Evolutionary conservation across 331 rosid genomes (phyloP).

Genomic region (Erythrophleum ivorense): DNA sequence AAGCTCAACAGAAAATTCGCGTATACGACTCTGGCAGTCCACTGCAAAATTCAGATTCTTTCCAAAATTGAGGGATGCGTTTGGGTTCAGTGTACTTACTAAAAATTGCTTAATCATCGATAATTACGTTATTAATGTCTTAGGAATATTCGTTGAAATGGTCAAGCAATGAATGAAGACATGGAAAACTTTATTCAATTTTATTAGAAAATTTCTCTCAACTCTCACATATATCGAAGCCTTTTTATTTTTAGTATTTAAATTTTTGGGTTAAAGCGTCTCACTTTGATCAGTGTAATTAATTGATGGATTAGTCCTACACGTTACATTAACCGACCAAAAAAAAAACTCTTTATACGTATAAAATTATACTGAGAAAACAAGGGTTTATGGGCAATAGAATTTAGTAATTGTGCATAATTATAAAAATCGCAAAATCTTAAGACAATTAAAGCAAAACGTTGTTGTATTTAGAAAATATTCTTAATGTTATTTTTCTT

Average conservation of each 20-base stretch:
- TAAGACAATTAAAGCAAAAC: neutral
- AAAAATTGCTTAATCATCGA: constrained; percentile 14
- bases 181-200: neutral
- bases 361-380: neutral
- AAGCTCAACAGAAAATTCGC: too few relatives aligned
- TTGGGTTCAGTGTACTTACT: too few relatives aligned
- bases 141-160: constrained; percentile 42
- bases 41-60: too few relatives aligned
- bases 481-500: too few relatives aligned
- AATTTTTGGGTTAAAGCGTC: neutral
- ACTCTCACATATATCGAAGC: neutral
- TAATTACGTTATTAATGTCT: constrained; percentile 29
- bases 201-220: neutral
- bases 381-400: neutral
- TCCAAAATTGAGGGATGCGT: too few relatives aligned
- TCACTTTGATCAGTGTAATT: neutral
- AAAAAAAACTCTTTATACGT: neutral
- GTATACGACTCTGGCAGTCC: too few relatives aligned
- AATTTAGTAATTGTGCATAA: neutral
- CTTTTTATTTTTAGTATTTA: neutral
- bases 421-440: neutral
- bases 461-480: too few relatives aligned
- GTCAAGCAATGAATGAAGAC: neutral
- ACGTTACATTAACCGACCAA: neutral
- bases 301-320: neutral